phyloP scores from a whole-genome alignment of 1,284 basidiomycete genomes.

The Ceratorhiza oryzae-sativae region DNA sequence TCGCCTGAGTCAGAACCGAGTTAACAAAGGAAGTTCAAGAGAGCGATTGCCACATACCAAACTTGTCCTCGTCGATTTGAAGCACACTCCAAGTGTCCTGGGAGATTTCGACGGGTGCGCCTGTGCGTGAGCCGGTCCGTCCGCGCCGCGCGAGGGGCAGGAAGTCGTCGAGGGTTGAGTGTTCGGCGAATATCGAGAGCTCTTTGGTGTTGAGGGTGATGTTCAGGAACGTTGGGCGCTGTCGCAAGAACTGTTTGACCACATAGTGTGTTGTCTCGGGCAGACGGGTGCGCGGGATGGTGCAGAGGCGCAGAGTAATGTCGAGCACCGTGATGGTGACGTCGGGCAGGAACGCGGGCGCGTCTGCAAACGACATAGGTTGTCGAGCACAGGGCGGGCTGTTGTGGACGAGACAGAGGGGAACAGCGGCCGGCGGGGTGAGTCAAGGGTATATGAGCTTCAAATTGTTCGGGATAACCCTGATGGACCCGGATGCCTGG shows the following conservation, averaged over 20 bases:
- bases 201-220: conserved; percentile 78
- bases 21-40: conserved; percentile 16
- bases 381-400: too few species aligned
- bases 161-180: conserved; percentile 64
- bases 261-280: conserved; percentile 64
- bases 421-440: conserved; percentile 13
- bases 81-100: conserved; percentile 47
- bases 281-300: conserved; percentile 71
- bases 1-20: conserved; percentile 56
- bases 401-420: not conserved
- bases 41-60: conserved; percentile 39
- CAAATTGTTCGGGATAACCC: conserved; percentile 10
- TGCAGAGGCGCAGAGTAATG: conserved; percentile 71
- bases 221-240: conserved; percentile 70
- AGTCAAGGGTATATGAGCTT: conserved; percentile 37
- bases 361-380: conserved; percentile 21
- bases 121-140: conserved; percentile 52
- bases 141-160: conserved; percentile 67
- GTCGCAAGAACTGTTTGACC: conserved; percentile 71
- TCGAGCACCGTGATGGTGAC: conserved; percentile 74
- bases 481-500: conserved; percentile 9
- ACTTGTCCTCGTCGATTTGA: conserved; percentile 42
- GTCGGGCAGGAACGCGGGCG: conserved; percentile 40
- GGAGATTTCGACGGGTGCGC: conserved; percentile 69
- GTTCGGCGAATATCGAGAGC: conserved; percentile 73